Conservation (phyloP, 768 basidiomycete species). For the Lactarius evosmus region DNA sequence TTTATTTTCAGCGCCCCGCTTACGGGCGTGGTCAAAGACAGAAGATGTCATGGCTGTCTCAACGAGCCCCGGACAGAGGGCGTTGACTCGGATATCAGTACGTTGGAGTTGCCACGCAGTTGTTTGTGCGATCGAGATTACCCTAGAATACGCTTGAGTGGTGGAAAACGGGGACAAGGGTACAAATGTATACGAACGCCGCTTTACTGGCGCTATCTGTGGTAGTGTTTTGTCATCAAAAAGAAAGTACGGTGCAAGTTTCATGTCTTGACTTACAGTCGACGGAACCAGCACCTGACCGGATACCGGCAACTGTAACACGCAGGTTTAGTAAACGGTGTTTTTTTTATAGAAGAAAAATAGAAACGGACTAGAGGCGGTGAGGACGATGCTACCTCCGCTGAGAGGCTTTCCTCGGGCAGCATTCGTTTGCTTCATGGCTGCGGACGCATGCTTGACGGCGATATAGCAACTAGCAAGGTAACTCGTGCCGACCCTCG, state of each 20-base stretch:
- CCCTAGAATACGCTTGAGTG: constrained; percentile 44
- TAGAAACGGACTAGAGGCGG: constrained; percentile 65
- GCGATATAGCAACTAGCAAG: constrained; percentile 77
- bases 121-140: constrained; percentile 86
- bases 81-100: constrained; percentile 83
- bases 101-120: constrained; percentile 74
- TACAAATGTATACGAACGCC: constrained; percentile 53
- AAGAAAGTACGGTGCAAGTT: constrained; percentile 12
- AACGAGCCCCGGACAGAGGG: constrained; percentile 88
- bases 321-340: background rate
- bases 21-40: constrained; percentile 76
- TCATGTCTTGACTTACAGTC: constrained; percentile 57
- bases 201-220: constrained; percentile 91
- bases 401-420: constrained; percentile 64
- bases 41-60: constrained; percentile 86
- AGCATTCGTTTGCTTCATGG: constrained; percentile 68
- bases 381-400: constrained; percentile 83
- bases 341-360: background rate
- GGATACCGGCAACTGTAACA: constrained; percentile 70
- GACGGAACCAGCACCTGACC: constrained; percentile 75
- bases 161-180: background rate
- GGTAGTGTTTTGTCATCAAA: constrained; percentile 29
- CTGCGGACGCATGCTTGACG: constrained; percentile 78
- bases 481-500: constrained; percentile 4
- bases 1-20: constrained; percentile 67